Evolutionary conservation across 2,329 filamentous ascomycete species (phyloP).

Genomic region (Talaromyces sp.): DNA sequence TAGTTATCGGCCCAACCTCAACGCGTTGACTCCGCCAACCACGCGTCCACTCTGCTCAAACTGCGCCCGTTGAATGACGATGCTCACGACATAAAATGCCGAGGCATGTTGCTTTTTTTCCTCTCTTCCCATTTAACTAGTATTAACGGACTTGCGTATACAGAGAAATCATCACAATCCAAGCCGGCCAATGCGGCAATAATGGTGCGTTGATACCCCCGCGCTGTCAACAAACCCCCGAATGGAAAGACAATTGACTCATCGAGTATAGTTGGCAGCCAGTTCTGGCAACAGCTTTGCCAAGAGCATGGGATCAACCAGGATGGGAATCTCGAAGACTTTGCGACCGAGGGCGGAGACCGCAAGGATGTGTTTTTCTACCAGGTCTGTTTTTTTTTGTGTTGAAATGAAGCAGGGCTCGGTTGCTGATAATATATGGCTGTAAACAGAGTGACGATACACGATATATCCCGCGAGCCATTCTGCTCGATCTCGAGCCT

Average conservation of each 20-base stretch:
- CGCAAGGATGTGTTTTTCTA: constrained; percentile 99
- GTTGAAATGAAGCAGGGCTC: background rate
- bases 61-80: constrained; percentile 21
- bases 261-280: constrained; percentile 67
- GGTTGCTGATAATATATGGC: background rate
- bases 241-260: background rate
- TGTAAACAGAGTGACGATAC: constrained; percentile 82
- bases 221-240: background rate
- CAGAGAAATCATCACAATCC: constrained; percentile 98
- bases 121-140: too few species aligned
- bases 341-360: constrained; percentile 94
- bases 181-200: constrained; percentile 98
- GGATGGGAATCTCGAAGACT: constrained; percentile 94
- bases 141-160: background rate
- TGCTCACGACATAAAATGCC: constrained; percentile 31
- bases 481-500: constrained; percentile 90
- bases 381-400: constrained; percentile 44
- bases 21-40: constrained; percentile 28
- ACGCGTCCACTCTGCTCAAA: constrained; percentile 20
- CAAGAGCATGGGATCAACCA: constrained; percentile 97
- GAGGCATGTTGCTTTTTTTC: constrained; percentile 21
- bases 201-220: constrained; percentile 66
- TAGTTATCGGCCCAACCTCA: constrained; percentile 12
- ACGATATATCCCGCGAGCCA: constrained; percentile 92
- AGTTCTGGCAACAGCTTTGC: constrained; percentile 99